phyloP scores from a whole-genome alignment of 2,329 filamentous ascomycete species.

The Colletotrichum sp. region DNA sequence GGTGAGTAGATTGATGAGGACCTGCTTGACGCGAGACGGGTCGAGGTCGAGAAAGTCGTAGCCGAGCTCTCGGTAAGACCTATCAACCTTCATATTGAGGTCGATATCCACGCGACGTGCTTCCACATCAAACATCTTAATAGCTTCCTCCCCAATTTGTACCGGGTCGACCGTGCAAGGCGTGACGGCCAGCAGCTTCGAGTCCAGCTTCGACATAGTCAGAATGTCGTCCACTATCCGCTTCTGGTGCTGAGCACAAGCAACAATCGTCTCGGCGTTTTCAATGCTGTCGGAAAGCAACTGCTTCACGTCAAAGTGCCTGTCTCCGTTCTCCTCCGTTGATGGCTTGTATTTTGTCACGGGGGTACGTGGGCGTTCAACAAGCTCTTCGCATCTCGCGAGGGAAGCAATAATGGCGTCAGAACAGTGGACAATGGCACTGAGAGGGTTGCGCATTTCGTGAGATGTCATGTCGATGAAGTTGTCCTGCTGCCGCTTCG shows the following conservation, averaged over 20 bases:
- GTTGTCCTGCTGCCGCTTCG: conserved; percentile 75
- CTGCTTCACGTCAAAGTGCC: conserved; percentile 32
- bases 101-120: conserved; percentile 72
- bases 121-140: conserved; percentile 83
- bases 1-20: conserved; percentile 80
- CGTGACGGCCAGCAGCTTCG: conserved; percentile 74
- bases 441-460: conserved; percentile 76
- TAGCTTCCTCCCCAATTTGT: conserved; percentile 67
- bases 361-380: conserved; percentile 22
- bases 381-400: conserved; percentile 46
- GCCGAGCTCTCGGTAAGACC: conserved; percentile 61
- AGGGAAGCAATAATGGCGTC: conserved; percentile 69
- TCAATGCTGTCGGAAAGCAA: conserved; percentile 69
- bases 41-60: conserved; percentile 74
- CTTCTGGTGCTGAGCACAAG: conserved; percentile 83
- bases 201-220: conserved; percentile 78
- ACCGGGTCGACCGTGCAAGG: conserved; percentile 73
- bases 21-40: conserved; percentile 76
- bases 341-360: neutral
- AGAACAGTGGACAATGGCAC: conserved; percentile 75
- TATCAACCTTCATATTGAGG: conserved; percentile 67
- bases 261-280: conserved; percentile 77
- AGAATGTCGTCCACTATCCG: conserved; percentile 78
- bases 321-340: neutral
- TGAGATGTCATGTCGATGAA: conserved; percentile 81